Conservation (phyloP, 768 basidiomycete genomes). For the Suillus subalutaceus region DNA sequence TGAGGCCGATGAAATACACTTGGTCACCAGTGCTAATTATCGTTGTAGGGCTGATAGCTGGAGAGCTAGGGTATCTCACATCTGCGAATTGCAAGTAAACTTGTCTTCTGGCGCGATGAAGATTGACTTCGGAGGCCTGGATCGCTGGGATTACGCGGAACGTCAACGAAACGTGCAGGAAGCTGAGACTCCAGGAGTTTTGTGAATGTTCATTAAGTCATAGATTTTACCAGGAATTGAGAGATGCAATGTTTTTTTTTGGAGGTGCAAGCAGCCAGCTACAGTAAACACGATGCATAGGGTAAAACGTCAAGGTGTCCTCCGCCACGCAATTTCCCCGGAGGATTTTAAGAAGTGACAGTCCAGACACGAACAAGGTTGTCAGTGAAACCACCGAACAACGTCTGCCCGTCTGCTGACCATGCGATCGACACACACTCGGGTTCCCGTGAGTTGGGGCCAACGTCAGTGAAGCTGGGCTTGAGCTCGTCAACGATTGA, state of each 20-base stretch:
- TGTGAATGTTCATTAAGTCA: not conserved
- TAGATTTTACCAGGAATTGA: slow-evolving; percentile 12
- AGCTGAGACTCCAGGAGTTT: slow-evolving; percentile 31
- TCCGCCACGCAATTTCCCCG: slow-evolving; percentile 23
- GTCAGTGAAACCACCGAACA: slow-evolving; percentile 97
- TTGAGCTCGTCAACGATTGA: slow-evolving; percentile 99
- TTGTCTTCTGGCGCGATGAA: slow-evolving; percentile 61
- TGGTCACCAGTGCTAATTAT: slow-evolving; percentile 11
- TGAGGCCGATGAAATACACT: slow-evolving; percentile 38
- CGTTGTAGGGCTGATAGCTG: slow-evolving; percentile 74
- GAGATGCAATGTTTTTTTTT: slow-evolving; percentile 22
- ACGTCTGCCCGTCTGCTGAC: slow-evolving; percentile 97
- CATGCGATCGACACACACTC: slow-evolving; percentile 97
- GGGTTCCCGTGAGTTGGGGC: slow-evolving; percentile 72
- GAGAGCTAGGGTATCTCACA: slow-evolving; percentile 70
- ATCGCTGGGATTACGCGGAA: slow-evolving; percentile 71
- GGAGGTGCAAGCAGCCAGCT: slow-evolving; percentile 23
- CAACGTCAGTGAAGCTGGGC: slow-evolving; percentile 85
- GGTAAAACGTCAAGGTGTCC: slow-evolving; percentile 17
- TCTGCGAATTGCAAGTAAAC: slow-evolving; percentile 74
- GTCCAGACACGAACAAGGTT: slow-evolving; percentile 93
- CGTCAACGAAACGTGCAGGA: slow-evolving; percentile 67
- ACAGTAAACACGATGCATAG: slow-evolving; percentile 29
- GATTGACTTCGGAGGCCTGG: slow-evolving; percentile 76
- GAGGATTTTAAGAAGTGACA: slow-evolving; percentile 54